These are phyloP conservation scores for Colletotrichum simmondsii DNA, from an alignment of 2,329 filamentous ascomycete genomes.

Conservation along the genomic window DNA sequence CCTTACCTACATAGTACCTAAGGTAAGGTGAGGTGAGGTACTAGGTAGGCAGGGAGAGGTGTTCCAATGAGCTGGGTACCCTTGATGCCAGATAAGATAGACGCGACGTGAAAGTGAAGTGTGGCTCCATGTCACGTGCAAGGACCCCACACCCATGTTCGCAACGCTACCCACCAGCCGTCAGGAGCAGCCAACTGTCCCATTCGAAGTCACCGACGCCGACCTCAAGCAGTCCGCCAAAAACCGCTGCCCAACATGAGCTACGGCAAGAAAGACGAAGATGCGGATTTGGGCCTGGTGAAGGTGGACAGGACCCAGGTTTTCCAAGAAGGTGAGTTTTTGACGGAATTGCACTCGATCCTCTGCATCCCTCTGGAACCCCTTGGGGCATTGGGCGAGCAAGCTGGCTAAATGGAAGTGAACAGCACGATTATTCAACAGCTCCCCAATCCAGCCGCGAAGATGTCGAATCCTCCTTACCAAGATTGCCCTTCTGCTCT, in stretches of 20 bases:
- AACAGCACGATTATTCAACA: slow-evolving; percentile 95
- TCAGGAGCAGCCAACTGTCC: slow-evolving; percentile 21
- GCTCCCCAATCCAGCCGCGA: slow-evolving; percentile 94
- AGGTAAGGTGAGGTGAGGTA: no score
- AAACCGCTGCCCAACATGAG: slow-evolving; percentile 75
- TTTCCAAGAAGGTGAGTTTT: slow-evolving; percentile 90
- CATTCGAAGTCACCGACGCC: slow-evolving; percentile 40
- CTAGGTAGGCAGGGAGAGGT: neutral
- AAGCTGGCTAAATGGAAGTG: slow-evolving; percentile 33
- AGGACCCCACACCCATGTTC: neutral
- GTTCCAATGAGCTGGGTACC: neutral
- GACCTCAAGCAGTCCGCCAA: slow-evolving; percentile 45
- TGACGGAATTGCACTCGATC: neutral
- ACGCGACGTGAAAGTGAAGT: neutral
- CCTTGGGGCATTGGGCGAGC: slow-evolving; percentile 21
- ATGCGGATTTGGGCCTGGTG: slow-evolving; percentile 91
- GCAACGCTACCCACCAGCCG: neutral
- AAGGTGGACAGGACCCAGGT: slow-evolving; percentile 98
- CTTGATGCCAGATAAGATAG: neutral
- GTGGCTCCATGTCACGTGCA: slow-evolving; percentile 14
- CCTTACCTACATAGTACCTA: no score
- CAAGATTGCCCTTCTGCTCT: slow-evolving; percentile 95
- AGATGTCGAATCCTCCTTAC: slow-evolving; percentile 97
- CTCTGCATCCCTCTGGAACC: slow-evolving; percentile 4
- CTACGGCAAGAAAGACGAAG: slow-evolving; percentile 99